Evolutionary conservation across 31 red algal genomes (phyloP).

Genomic region (Asparagopsis taxiformis): DNA sequence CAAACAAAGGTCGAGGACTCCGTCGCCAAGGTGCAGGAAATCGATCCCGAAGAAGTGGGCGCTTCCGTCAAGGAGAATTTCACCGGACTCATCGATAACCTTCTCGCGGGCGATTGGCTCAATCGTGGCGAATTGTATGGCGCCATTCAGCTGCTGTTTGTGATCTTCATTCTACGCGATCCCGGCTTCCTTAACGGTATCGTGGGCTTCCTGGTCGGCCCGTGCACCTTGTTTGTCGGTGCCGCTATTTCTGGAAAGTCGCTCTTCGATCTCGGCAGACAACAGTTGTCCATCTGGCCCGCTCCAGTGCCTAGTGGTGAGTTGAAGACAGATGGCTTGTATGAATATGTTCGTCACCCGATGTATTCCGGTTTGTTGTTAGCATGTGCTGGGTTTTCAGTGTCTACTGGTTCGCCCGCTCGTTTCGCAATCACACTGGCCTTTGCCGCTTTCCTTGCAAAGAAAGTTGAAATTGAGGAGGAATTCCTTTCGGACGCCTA

Average conservation of each 20-base stretch:
- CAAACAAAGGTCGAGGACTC: conserved; percentile 58
- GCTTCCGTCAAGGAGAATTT: conserved; percentile 41
- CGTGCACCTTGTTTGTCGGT: conserved; percentile 70
- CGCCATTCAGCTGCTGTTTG: conserved; percentile 81
- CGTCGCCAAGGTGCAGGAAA: conserved; percentile 38
- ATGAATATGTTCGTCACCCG: conserved; percentile 92
- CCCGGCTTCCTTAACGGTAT: conserved; percentile 66
- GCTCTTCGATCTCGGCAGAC: conserved; percentile 80
- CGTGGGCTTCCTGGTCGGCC: conserved; percentile 83
- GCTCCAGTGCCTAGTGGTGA: conserved; percentile 72
- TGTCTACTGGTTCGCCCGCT: conserved; percentile 68
- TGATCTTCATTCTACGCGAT: conserved; percentile 62
- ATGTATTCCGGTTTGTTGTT: conserved; percentile 91
- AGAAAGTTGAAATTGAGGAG: conserved; percentile 95
- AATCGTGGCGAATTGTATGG: conserved; percentile 96
- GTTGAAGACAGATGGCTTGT: conserved; percentile 79
- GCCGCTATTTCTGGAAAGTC: conserved; percentile 69
- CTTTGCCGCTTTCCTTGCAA: conserved; percentile 75
- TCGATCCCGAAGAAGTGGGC: conserved; percentile 60
- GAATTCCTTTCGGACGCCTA: conserved; percentile 84
- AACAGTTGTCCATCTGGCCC: conserved; percentile 91
- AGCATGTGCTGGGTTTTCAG: conserved; percentile 67
- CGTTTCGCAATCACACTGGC: conserved; percentile 79
- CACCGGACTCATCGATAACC: conserved; percentile 80
- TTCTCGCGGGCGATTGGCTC: conserved; percentile 93